Conservation (phyloP, 2,329 filamentous ascomycete genomes). For the Neonectria coccinea region DNA sequence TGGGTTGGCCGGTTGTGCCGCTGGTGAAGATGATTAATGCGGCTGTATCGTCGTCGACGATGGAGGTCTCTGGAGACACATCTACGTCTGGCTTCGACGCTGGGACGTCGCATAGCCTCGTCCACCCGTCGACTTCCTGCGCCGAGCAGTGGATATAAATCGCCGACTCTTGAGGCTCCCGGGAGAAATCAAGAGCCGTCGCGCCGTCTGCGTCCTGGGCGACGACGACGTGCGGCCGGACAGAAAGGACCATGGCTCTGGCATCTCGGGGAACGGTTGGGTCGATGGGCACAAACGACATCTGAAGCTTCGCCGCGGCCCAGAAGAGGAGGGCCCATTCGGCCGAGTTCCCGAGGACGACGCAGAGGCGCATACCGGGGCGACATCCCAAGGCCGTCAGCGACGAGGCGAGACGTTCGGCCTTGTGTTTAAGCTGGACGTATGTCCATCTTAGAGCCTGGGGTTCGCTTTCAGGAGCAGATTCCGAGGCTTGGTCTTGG, state of each 20-base stretch:
- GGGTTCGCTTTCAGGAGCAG: constrained; percentile 11
- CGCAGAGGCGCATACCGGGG: constrained; percentile 47
- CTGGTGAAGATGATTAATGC: constrained; percentile 61
- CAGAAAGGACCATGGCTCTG: constrained; percentile 36
- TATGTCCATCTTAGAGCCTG: constrained; percentile 49
- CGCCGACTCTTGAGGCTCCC: not conserved
- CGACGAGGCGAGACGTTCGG: constrained; percentile 43
- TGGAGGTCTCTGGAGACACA: not conserved
- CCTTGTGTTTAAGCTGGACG: constrained; percentile 39
- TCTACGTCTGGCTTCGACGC: not conserved
- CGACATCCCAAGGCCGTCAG: constrained; percentile 42
- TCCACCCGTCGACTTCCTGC: constrained; percentile 36
- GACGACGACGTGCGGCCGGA: constrained; percentile 48
- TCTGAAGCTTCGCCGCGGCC: constrained; percentile 50
- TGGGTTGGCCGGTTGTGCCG: constrained; percentile 61
- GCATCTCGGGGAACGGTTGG: constrained; percentile 44
- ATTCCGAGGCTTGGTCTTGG: constrained; percentile 14
- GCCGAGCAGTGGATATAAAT: constrained; percentile 45
- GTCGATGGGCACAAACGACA: constrained; percentile 52
- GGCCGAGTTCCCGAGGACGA: constrained; percentile 52
- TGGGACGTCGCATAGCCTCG: constrained; percentile 28
- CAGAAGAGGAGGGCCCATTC: constrained; percentile 56
- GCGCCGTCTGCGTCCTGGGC: constrained; percentile 47
- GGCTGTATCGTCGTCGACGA: constrained; percentile 37
- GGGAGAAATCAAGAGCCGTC: constrained; percentile 32